phyloP scores from a whole-genome alignment of 78 protist species.

The Capsaspora owczarzaki region DNA sequence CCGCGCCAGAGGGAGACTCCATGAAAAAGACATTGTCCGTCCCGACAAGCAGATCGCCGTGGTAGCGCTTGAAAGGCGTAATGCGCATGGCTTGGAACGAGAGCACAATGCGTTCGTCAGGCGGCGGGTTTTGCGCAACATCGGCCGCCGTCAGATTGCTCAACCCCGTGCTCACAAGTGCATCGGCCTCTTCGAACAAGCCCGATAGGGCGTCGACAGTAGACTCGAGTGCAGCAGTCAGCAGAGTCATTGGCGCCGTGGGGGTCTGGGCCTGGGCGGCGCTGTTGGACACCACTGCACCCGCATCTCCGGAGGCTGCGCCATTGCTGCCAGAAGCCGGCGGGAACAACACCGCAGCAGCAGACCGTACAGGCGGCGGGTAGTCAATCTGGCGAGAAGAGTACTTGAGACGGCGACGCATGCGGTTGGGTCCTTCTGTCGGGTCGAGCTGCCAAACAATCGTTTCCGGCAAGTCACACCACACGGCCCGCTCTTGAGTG shows the following conservation, averaged over 20 bases:
- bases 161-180: not conserved
- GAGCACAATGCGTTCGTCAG: not conserved
- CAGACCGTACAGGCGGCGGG: not conserved
- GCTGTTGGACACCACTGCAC: not conserved
- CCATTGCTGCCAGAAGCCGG: not conserved
- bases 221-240: not conserved
- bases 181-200: not conserved
- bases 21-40: not conserved
- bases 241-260: too few relatives aligned
- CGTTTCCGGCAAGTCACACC: not conserved
- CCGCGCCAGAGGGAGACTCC: not conserved
- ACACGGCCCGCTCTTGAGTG: conserved; percentile 1
- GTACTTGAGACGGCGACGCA: conserved; percentile 1
- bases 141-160: not conserved
- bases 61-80: not conserved
- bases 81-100: not conserved
- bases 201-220: not conserved
- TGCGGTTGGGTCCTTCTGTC: not conserved
- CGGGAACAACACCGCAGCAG: not conserved
- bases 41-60: conserved; percentile 10
- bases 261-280: too few relatives aligned
- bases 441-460: not conserved
- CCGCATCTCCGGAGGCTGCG: not conserved
- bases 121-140: not conserved
- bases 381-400: not conserved